Conservation (phyloP, 208 protist species). For the Leishmania major region DNA sequence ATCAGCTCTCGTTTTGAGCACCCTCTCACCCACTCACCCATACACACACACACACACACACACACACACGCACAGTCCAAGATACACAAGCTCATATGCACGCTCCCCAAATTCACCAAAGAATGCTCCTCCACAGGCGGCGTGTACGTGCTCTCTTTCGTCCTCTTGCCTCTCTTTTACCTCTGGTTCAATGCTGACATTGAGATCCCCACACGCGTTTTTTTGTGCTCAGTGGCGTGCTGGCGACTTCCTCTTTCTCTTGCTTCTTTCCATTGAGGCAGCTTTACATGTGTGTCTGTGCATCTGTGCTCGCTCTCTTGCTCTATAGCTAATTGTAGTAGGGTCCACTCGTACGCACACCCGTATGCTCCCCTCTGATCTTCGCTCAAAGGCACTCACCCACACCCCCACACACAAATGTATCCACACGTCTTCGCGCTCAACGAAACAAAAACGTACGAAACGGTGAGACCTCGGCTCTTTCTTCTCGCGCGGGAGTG, state of each 20-base stretch:
- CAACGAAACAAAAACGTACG: not conserved
- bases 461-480: not conserved
- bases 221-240: not conserved
- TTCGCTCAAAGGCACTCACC: not conserved
- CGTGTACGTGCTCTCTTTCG: not conserved
- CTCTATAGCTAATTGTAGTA: not conserved
- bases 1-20: conserved; percentile 39
- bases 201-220: not conserved
- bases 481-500: not conserved
- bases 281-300: not conserved
- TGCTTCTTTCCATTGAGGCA: not conserved
- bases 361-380: not conserved
- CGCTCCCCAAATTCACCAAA: not conserved
- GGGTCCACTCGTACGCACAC: not conserved
- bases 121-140: no score
- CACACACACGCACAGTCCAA: not conserved
- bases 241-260: not conserved
- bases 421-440: not conserved
- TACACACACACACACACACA: not conserved
- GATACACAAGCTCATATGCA: not conserved
- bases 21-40: not conserved
- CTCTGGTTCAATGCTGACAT: not conserved
- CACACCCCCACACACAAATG: not conserved
- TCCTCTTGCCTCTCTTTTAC: not conserved
- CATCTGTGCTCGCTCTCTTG: not conserved